These are phyloP conservation scores for Phytophthora fragariae DNA, from an alignment of 352 stramenopile genomes.

Conservation along the genomic window DNA sequence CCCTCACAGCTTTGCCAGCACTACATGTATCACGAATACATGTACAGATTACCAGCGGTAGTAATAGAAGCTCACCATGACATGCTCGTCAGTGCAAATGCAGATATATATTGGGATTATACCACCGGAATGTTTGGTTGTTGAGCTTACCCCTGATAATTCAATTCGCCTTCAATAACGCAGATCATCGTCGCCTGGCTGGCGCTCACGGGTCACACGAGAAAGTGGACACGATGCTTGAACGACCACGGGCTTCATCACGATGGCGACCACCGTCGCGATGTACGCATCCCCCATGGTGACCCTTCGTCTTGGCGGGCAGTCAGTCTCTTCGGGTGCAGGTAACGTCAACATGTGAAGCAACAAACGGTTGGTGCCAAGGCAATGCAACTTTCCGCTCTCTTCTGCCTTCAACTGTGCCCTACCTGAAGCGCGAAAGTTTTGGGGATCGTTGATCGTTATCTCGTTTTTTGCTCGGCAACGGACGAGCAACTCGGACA, in stretches of 20 bases:
- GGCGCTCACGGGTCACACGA: constrained; percentile 22
- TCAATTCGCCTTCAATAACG: no score
- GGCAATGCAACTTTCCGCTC: not conserved
- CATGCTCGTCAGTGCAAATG: no score
- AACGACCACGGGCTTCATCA: constrained; percentile 48
- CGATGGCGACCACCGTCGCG: constrained; percentile 49
- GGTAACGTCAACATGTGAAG: not conserved
- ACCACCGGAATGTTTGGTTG: no score
- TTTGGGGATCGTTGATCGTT: not conserved
- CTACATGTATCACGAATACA: no score
- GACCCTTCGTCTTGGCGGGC: constrained; percentile 9
- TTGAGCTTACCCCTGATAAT: no score
- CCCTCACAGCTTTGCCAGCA: no score
- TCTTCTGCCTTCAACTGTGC: not conserved
- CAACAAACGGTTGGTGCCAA: not conserved
- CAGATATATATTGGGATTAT: no score
- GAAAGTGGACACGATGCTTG: constrained; percentile 29
- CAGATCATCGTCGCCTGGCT: constrained; percentile 12
- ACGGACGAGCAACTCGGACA: not conserved
- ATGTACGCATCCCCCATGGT: constrained; percentile 66
- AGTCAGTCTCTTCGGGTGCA: not conserved
- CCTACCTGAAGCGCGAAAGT: not conserved
- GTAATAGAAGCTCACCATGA: no score
- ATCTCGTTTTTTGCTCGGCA: not conserved
- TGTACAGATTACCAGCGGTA: no score